phyloP scores from a whole-genome alignment of 306 rosid species.

The Rubus idaeus region DNA sequence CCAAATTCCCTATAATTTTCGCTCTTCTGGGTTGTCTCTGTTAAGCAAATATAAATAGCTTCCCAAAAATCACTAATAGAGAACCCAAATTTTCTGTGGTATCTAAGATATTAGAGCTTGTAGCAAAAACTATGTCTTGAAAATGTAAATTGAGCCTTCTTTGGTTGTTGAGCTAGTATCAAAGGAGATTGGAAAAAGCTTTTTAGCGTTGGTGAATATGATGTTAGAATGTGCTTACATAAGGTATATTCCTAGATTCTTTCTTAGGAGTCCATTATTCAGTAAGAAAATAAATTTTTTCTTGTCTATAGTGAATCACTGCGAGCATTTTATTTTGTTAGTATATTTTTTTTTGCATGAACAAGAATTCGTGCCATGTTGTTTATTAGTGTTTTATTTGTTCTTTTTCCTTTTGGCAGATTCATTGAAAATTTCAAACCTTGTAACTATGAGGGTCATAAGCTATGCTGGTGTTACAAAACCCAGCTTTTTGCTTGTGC shows the following conservation, averaged over 20 bases:
- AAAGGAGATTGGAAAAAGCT: too few species aligned
- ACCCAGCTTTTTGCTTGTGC: slow-evolving; percentile 54
- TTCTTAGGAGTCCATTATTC: neutral
- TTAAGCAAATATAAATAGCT: neutral
- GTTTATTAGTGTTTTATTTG: neutral
- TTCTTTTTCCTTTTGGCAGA: slow-evolving; percentile 36
- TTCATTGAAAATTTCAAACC: slow-evolving; percentile 25
- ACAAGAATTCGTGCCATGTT: neutral
- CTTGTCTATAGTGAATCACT: neutral
- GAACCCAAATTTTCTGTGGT: neutral
- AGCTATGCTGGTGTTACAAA: slow-evolving; percentile 51
- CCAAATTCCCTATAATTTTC: neutral
- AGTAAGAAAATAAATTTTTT: neutral
- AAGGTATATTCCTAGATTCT: neutral
- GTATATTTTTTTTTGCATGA: neutral
- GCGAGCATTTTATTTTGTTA: neutral
- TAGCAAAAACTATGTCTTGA: neutral
- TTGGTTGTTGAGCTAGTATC: neutral
- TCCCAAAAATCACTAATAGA: neutral
- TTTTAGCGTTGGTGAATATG: neutral
- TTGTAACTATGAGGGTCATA: slow-evolving; percentile 45
- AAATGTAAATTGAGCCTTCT: neutral
- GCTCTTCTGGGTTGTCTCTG: neutral
- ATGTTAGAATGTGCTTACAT: neutral
- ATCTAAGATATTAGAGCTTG: neutral